Base-by-base conservation (phyloP, 148 eudicot genomes). In the Rhododendron simsii region DNA sequence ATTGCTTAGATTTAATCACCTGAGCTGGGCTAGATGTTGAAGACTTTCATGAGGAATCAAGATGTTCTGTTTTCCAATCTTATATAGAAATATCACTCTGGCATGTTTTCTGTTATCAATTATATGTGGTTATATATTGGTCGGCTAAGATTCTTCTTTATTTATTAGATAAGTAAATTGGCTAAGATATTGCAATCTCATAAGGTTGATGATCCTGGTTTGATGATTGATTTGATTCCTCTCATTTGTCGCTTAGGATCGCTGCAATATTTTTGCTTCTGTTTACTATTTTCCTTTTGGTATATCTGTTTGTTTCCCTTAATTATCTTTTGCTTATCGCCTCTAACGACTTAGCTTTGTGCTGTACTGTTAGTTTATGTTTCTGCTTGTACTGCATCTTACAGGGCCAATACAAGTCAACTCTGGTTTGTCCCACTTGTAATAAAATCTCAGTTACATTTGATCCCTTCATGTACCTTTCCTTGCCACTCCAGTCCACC, bases 401-500 rank as follows among this genome's bases (percentile, higher is more conserved):
- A 78, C 96, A 97, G 99, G 99, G 99, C 73, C 99, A 97, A 87
- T 97, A 93, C 92, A 95, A 94, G 92, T 97, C 99, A 47, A 95
- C 98, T 85, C 92, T 97, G 81, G 94, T 95, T 44, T 97, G 99
- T 85, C 98, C 99, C 84, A 92, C 89, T 81, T 97, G 99, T 37
- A 86, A 89, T 41, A 95, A 93, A 91, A 86, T 95, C 87, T 97
- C 99, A 2, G 95, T 97, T 84, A 97, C 99, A 50, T 97, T 97
- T 88, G 99, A 97, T 87, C 99, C 99, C 47, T 97, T 97, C 92
- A 97, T 97, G 99, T 95, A 97, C 86, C 98, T 97, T 69, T 97
- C 99, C 53, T 89, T 97, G 91, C 99, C 99, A 28, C 98, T 97
- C 84, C 99, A 94, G 88, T 90, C 98, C 37, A 91, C 98, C 78